Base-by-base conservation (phyloP, 768 basidiomycete species). In the Cantharellus anzutake region DNA sequence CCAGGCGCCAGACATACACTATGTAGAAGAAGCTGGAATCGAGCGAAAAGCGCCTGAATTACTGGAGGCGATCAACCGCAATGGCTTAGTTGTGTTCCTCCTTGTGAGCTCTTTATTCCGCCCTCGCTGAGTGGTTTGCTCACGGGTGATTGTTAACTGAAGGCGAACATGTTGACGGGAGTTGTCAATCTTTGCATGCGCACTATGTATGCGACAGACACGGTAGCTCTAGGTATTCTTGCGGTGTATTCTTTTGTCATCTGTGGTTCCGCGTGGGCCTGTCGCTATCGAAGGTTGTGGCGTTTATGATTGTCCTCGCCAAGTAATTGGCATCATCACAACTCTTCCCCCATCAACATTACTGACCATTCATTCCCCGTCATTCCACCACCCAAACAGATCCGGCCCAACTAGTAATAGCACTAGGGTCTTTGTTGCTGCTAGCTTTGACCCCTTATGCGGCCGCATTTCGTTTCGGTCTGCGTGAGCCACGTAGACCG, bases 101-200 rank as follows among this genome's bases (percentile, higher is more conserved):
- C 62, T 86, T 34, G 93, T 91, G 29, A 42, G 59, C 40, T 40
- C 20, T 11, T 40, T 61, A 7, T 7, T 11, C 42, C 48, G 20
- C 16, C 5, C n/a, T 3, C 3, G 59, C 34, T 41, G 16, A 41
- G 14, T 4, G 7, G 20, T 2, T 11, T 39, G 60, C 14, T 62
- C 41, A 20, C 37, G 63, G 37, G 56, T 56, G 40, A 3, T 35
- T 5, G n/a, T n/a, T n/a, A 5, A 42, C 37, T 61, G 16, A 63
- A 94, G 91, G 88, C 92, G 0, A 98, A 98, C 68, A 71, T 94
- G 0, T 68, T 78, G 40, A 99, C 94, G 0, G 94, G 94, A 0
- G 63, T 87, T 7, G 73, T 93, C 63, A 99, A 97, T 67, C 64
- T 97, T 41, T 74, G 78, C 0, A 75, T 93, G 61, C 70, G 71